These are phyloP conservation scores for Geosmithia flava DNA, from an alignment of 2,329 filamentous ascomycete species.

Conservation along the genomic window DNA sequence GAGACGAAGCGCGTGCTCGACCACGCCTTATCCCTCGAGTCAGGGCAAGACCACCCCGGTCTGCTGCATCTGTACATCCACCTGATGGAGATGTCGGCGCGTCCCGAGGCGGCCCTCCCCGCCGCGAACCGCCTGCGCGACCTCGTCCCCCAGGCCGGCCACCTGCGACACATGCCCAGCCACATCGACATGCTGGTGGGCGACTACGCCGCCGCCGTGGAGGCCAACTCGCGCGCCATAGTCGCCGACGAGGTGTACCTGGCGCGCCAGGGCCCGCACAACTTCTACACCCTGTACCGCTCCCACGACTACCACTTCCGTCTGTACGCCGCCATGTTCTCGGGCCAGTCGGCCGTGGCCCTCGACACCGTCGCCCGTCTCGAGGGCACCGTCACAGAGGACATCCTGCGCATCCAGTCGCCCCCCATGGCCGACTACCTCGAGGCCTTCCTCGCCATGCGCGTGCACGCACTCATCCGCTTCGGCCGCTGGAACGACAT, in stretches of 20 bases:
- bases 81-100: constrained; percentile 63
- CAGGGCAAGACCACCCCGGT: constrained; percentile 46
- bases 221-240: constrained; percentile 55
- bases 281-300: constrained; percentile 70
- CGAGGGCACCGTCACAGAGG: constrained; percentile 50
- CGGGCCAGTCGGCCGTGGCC: constrained; percentile 50
- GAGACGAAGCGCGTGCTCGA: constrained; percentile 8
- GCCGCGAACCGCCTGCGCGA: constrained; percentile 49
- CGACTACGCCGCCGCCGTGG: constrained; percentile 55
- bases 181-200: constrained; percentile 66
- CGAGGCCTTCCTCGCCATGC: constrained; percentile 56
- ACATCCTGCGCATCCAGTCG: constrained; percentile 48
- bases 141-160: constrained; percentile 57
- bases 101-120: constrained; percentile 48
- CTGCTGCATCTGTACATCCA: constrained; percentile 67
- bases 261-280: constrained; percentile 41
- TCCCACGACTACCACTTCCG: constrained; percentile 65
- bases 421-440: constrained; percentile 73
- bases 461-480: constrained; percentile 57
- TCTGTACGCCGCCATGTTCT: constrained; percentile 69
- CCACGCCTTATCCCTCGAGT: constrained; percentile 6
- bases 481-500: constrained; percentile 64
- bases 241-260: constrained; percentile 57
- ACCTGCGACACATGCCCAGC: constrained; percentile 65
- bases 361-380: constrained; percentile 47